Percentiles rank a stretch among this genome's conserved stretches.
Conservation (phyloP, 805 yeast genomes). For the Lachancea quebecensis region DNA sequence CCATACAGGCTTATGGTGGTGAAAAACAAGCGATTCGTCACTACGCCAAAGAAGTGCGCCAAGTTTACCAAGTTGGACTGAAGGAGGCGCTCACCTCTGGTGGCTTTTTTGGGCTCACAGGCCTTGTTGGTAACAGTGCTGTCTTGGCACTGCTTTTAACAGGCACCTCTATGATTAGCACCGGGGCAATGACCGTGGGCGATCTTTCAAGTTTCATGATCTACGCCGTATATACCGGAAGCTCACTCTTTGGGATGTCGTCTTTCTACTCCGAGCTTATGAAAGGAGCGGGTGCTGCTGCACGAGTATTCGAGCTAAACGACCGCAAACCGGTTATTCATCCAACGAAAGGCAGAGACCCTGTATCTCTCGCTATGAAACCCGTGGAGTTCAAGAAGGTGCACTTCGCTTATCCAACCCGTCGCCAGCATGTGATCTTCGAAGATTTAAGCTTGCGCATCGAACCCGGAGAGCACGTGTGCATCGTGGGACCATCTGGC, state of each 20-base stretch:
- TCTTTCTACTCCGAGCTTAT: conserved; percentile 88
- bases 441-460: conserved; percentile 51
- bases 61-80: conserved; percentile 60
- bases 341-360: conserved; percentile 52
- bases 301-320: conserved; percentile 79
- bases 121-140: conserved; percentile 76
- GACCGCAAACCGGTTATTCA: conserved; percentile 69
- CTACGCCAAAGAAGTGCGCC: conserved; percentile 64
- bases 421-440: conserved; percentile 67
- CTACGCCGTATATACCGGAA: conserved; percentile 91
- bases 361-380: conserved; percentile 26
- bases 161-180: conserved; percentile 76
- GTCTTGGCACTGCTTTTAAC: conserved; percentile 68
- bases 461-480: conserved; percentile 76
- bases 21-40: conserved; percentile 70
- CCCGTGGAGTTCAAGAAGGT: conserved; percentile 56
- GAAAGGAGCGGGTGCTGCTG: conserved; percentile 97
- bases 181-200: conserved; percentile 75
- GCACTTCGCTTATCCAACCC: conserved; percentile 73
- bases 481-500: conserved; percentile 96
- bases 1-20: conserved; percentile 87
- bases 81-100: conserved; percentile 78
- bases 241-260: conserved; percentile 86
- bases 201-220: conserved; percentile 88
- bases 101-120: conserved; percentile 68